phyloP scores from a whole-genome alignment of 2,329 filamentous ascomycete species.

The Berkeleyomyces rouxiae region DNA sequence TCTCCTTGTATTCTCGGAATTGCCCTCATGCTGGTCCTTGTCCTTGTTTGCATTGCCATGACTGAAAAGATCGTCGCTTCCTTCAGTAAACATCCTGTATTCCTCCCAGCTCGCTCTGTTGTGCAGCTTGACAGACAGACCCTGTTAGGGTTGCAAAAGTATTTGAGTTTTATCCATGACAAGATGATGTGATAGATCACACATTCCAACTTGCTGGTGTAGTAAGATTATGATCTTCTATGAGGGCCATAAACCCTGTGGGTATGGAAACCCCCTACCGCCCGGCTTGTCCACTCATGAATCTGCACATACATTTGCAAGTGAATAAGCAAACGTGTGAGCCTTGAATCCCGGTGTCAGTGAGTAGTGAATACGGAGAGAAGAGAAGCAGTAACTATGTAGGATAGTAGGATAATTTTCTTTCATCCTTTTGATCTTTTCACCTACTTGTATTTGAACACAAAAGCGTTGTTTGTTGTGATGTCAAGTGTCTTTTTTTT shows the following conservation, averaged over 20 bases:
- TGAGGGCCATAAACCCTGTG: background rate
- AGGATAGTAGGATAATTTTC: no score
- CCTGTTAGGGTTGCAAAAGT: background rate
- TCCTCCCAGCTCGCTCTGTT: background rate
- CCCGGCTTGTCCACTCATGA: no score
- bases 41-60: background rate
- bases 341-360: no score
- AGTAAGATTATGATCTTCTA: background rate
- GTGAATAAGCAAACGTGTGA: no score
- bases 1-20: background rate
- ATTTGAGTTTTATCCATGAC: slow-evolving; percentile 1
- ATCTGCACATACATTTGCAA: no score
- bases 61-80: background rate
- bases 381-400: no score
- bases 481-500: no score
- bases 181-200: background rate
- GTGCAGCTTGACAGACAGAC: background rate
- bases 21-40: background rate
- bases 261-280: background rate
- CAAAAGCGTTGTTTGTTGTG: no score
- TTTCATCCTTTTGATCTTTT: no score
- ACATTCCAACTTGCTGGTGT: background rate
- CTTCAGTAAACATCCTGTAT: background rate
- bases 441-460: no score
- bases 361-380: background rate